Percentiles rank a stretch among this genome's conserved stretches.
Evolutionary conservation across 257 asterid species (phyloP).

Genomic region (Petrea volubilis): DNA sequence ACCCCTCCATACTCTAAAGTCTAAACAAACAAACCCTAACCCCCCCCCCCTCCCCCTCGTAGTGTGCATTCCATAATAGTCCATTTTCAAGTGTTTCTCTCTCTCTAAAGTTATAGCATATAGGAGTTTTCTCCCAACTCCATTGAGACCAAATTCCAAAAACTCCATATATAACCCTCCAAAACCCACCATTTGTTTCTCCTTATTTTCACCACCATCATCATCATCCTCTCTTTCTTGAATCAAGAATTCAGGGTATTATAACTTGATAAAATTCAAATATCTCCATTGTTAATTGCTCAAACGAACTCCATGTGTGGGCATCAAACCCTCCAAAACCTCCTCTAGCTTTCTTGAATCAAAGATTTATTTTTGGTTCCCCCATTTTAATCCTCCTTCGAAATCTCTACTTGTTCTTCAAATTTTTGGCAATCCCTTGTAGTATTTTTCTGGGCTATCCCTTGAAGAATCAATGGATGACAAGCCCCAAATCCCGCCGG

Average conservation of each 20-base stretch:
- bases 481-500: slow-evolving; percentile 37
- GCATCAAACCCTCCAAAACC: slow-evolving; percentile 2
- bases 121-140: neutral
- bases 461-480: slow-evolving; percentile 31
- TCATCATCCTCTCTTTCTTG: neutral
- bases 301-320: neutral
- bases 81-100: neutral
- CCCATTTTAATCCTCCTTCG: neutral
- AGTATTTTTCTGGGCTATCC: neutral
- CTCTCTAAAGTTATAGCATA: neutral
- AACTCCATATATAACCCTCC: neutral
- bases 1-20: neutral
- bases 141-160: neutral
- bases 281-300: neutral
- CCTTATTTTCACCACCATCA: neutral
- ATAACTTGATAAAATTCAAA: neutral
- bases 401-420: neutral
- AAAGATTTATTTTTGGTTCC: neutral
- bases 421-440: neutral
- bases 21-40: slow-evolving; percentile 7
- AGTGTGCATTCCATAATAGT: neutral
- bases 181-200: neutral
- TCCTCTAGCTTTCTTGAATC: neutral
- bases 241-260: neutral
- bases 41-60: neutral